Evolutionary conservation across 2,329 filamentous ascomycete species (phyloP).

Genomic region (Neophaeococcomyces aloes): DNA sequence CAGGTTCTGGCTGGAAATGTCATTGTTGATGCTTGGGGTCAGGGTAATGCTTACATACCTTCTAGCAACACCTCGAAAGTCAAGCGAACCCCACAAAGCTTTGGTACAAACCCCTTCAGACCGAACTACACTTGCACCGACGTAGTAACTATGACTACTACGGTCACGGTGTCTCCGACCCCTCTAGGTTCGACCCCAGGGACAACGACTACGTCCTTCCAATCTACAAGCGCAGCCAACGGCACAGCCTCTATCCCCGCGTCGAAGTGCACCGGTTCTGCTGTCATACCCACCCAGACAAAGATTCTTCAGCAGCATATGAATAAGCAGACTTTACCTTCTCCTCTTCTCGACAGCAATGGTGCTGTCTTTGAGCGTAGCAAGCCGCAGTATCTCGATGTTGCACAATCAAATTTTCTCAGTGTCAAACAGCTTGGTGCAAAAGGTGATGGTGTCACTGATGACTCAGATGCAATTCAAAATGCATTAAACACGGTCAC

Average conservation of each 20-base stretch:
- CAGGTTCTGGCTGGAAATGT: slow-evolving; percentile 57
- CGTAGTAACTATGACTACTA: slow-evolving; percentile 4
- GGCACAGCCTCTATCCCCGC: slow-evolving; percentile 13
- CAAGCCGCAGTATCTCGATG: slow-evolving; percentile 75
- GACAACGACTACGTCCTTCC: not conserved
- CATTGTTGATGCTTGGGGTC: slow-evolving; percentile 61
- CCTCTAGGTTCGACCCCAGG: not conserved
- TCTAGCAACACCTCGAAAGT: slow-evolving; percentile 7
- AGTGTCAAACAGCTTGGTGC: slow-evolving; percentile 75
- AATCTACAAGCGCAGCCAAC: slow-evolving; percentile 10
- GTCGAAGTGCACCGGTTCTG: slow-evolving; percentile 5
- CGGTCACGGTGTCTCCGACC: slow-evolving; percentile 1
- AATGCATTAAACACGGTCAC: slow-evolving; percentile 59
- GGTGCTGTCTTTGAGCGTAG: slow-evolving; percentile 70
- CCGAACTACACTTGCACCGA: slow-evolving; percentile 12
- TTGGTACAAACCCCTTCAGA: slow-evolving; percentile 9
- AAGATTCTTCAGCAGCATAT: slow-evolving; percentile 48
- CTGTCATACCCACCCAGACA: slow-evolving; percentile 26
- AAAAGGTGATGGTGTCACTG: slow-evolving; percentile 74
- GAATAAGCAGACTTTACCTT: slow-evolving; percentile 52
- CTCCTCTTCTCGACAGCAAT: slow-evolving; percentile 50
- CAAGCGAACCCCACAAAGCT: slow-evolving; percentile 11
- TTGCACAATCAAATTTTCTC: slow-evolving; percentile 60
- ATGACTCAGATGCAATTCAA: slow-evolving; percentile 81
- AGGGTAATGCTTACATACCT: slow-evolving; percentile 61